Conservation (phyloP, 2,329 filamentous ascomycete species). For the Colletotrichum cordylinicola region DNA sequence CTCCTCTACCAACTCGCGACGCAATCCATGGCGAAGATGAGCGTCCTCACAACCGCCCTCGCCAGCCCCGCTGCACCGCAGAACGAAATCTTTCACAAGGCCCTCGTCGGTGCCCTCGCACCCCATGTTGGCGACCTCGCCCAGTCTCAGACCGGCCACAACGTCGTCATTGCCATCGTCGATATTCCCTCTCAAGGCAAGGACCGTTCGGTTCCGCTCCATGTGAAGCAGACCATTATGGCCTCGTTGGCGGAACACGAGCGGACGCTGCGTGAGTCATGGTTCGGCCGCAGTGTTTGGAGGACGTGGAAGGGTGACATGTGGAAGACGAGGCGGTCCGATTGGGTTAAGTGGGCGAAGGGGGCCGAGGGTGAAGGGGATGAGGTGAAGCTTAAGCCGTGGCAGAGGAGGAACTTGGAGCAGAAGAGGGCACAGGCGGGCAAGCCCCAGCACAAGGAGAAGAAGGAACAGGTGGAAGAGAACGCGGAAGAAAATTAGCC, state of each 20-base stretch:
- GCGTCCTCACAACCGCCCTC: slow-evolving; percentile 57
- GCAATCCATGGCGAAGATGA: slow-evolving; percentile 52
- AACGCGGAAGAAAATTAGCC: slow-evolving; percentile 6
- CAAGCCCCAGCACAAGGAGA: not conserved
- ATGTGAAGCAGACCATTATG: slow-evolving; percentile 64
- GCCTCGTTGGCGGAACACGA: slow-evolving; percentile 52
- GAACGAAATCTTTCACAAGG: slow-evolving; percentile 61
- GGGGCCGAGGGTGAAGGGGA: slow-evolving; percentile 41
- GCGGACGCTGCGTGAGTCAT: slow-evolving; percentile 54
- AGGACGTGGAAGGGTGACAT: slow-evolving; percentile 62
- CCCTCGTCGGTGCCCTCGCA: slow-evolving; percentile 52
- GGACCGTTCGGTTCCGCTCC: slow-evolving; percentile 57
- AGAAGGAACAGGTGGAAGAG: not conserved
- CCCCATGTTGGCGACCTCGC: slow-evolving; percentile 53
- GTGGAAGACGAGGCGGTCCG: slow-evolving; percentile 57
- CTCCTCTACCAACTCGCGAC: slow-evolving; percentile 70
- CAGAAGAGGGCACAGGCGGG: slow-evolving; percentile 1
- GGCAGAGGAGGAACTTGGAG: slow-evolving; percentile 19
- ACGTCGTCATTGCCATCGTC: slow-evolving; percentile 55
- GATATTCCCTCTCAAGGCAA: slow-evolving; percentile 54
- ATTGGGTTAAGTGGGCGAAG: slow-evolving; percentile 65
- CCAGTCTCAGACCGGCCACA: slow-evolving; percentile 55
- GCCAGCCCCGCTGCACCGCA: slow-evolving; percentile 44
- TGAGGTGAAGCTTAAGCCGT: slow-evolving; percentile 19
- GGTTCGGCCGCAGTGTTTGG: slow-evolving; percentile 63